phyloP scores from a whole-genome alignment of 768 basidiomycete genomes.

The Pseudohyphozyma bogoriensis region DNA sequence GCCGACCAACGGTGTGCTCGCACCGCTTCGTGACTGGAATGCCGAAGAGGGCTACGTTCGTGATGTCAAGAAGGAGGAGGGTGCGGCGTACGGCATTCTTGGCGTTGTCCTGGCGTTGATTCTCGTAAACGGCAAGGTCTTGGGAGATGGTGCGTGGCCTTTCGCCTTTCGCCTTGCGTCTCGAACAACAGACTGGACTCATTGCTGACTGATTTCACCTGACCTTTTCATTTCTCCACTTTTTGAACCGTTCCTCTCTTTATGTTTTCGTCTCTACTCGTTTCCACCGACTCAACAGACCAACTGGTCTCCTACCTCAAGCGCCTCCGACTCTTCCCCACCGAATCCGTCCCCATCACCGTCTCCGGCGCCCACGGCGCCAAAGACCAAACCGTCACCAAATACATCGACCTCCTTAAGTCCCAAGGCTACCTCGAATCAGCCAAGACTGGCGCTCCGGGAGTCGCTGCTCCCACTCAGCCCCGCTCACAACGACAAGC shows the following conservation, averaged over 20 bases:
- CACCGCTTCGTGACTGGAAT: slow-evolving; percentile 34
- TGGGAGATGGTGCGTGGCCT: slow-evolving; percentile 54
- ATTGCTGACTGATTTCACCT: too few relatives aligned
- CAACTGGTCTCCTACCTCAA: slow-evolving; percentile 63
- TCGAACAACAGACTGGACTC: too few relatives aligned
- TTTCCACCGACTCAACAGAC: slow-evolving; percentile 45
- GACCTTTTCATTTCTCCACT: neutral
- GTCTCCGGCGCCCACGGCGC: slow-evolving; percentile 45
- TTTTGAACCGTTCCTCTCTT: neutral
- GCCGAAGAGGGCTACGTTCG: slow-evolving; percentile 47
- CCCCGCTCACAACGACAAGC: slow-evolving; percentile 38
- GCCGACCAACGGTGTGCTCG: slow-evolving; percentile 46
- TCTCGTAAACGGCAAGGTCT: slow-evolving; percentile 63
- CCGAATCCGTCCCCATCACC: slow-evolving; percentile 45
- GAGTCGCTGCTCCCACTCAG: slow-evolving; percentile 43
- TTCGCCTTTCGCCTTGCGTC: neutral
- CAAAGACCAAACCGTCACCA: slow-evolving; percentile 50
- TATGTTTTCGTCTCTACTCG: too few relatives aligned
- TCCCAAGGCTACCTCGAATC: slow-evolving; percentile 68
- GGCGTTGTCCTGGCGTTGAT: slow-evolving; percentile 74
- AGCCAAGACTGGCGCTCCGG: slow-evolving; percentile 40
- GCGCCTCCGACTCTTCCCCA: slow-evolving; percentile 53
- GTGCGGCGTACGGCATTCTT: slow-evolving; percentile 58
- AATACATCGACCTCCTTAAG: slow-evolving; percentile 51
- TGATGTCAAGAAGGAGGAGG: slow-evolving; percentile 58